Evolutionary conservation across 2,329 filamentous ascomycete genomes (phyloP).

Genomic region (Talaromyces sp.): DNA sequence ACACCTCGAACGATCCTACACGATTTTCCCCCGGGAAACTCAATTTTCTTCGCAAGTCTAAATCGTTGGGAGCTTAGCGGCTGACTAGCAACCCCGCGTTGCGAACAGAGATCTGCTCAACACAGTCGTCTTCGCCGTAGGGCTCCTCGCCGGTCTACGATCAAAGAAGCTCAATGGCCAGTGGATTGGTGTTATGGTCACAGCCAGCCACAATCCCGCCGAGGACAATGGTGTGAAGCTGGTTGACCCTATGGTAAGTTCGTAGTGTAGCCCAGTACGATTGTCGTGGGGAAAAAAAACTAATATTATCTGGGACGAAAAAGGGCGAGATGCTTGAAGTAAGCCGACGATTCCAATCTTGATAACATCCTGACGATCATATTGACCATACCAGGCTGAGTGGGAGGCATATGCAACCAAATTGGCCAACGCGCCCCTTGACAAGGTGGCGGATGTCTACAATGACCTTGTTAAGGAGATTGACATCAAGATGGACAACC

Average conservation of each 20-base stretch:
- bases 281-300: conserved; percentile 15
- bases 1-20: conserved; percentile 18
- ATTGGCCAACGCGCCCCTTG: conserved; percentile 77
- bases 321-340: conserved; percentile 94
- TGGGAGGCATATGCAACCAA: conserved; percentile 89
- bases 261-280: neutral
- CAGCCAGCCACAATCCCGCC: conserved; percentile 86
- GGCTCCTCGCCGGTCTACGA: conserved; percentile 79
- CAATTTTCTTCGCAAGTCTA: conserved; percentile 25
- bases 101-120: conserved; percentile 69
- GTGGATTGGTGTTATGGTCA: conserved; percentile 95
- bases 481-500: conserved; percentile 66
- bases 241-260: conserved; percentile 76
- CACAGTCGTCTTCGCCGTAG: conserved; percentile 88
- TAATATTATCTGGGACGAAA: conserved; percentile 18
- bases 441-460: conserved; percentile 75
- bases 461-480: conserved; percentile 69
- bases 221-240: conserved; percentile 92
- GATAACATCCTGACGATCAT: conserved; percentile 22
- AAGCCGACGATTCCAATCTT: conserved; percentile 25
- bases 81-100: conserved; percentile 26
- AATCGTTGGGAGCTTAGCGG: conserved; percentile 1
- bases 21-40: conserved; percentile 7
- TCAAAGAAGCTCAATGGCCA: conserved; percentile 86
- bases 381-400: conserved; percentile 51